Evolutionary conservation across 2,329 filamentous ascomycete genomes (phyloP).

Genomic region (Fusarium subtropicale): DNA sequence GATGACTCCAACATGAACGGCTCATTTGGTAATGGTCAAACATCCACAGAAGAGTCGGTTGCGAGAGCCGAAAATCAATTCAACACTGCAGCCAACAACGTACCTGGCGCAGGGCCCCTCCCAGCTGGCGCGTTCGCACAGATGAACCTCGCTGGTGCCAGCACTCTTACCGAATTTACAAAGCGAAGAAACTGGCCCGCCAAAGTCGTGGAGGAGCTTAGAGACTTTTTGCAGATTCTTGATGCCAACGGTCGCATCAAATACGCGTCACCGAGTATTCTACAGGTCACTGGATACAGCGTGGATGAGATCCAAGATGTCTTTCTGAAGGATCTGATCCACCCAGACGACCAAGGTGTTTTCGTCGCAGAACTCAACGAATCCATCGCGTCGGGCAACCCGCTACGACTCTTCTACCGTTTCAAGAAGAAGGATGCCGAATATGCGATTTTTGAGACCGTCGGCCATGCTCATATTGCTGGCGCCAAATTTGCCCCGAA

Average conservation of each 20-base stretch:
- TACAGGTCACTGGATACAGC: constrained; percentile 79
- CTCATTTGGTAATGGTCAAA: constrained; percentile 39
- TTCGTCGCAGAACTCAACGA: constrained; percentile 92
- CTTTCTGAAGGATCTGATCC: constrained; percentile 84
- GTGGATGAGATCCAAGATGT: constrained; percentile 76
- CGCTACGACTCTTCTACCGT: constrained; percentile 86
- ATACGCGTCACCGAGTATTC: constrained; percentile 85
- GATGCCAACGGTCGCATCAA: constrained; percentile 85
- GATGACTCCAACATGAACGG: constrained; percentile 46
- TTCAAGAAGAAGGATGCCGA: constrained; percentile 78
- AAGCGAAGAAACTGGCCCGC: constrained; percentile 83
- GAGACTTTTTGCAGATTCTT: constrained; percentile 88
- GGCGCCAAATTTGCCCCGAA: constrained; percentile 73
- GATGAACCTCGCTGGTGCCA: constrained; percentile 52
- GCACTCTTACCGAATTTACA: constrained; percentile 68
- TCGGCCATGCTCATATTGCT: constrained; percentile 90
- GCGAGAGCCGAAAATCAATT: constrained; percentile 51
- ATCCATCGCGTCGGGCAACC: constrained; percentile 82
- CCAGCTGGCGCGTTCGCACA: constrained; percentile 55
- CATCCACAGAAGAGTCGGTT: constrained; percentile 49
- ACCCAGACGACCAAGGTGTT: constrained; percentile 84
- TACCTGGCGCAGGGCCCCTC: constrained; percentile 57
- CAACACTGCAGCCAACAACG: constrained; percentile 52
- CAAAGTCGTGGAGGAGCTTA: constrained; percentile 88
- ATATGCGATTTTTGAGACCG: constrained; percentile 88